Conservation (phyloP, 805 yeast genomes). For the Clavispora santaluciae region DNA sequence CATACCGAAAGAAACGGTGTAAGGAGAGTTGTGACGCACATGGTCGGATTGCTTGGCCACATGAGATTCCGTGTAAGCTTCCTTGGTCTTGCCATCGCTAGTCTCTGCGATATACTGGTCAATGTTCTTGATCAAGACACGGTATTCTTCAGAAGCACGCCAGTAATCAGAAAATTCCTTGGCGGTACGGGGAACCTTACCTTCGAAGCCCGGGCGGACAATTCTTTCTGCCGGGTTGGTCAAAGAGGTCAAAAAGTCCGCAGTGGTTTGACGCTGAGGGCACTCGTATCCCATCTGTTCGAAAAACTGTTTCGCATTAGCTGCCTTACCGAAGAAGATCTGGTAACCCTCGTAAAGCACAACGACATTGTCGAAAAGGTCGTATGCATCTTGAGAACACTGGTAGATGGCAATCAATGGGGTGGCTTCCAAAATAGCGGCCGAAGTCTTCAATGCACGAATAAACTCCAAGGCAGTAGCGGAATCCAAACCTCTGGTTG, state of each 20-base stretch:
- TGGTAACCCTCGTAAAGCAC: conserved; percentile 59
- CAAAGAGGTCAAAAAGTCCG: conserved; percentile 62
- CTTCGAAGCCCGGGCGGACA: conserved; percentile 43
- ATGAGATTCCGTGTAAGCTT: conserved; percentile 18
- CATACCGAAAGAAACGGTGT: conserved; percentile 29
- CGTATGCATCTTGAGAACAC: conserved; percentile 61
- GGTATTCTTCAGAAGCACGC: conserved; percentile 51
- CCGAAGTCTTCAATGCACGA: conserved; percentile 54
- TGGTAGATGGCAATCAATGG: conserved; percentile 65
- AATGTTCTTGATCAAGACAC: conserved; percentile 35
- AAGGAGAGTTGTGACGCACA: conserved; percentile 30
- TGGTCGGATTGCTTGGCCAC: conserved; percentile 37
- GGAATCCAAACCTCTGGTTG: conserved; percentile 67
- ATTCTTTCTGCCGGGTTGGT: conserved; percentile 63
- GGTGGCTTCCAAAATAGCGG: conserved; percentile 48
- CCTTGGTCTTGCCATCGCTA: conserved; percentile 8
- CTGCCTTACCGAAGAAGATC: conserved; percentile 53
- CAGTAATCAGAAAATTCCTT: conserved; percentile 57
- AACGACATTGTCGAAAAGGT: conserved; percentile 56
- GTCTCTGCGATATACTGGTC: conserved; percentile 32
- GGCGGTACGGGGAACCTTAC: conserved; percentile 50
- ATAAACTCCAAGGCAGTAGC: conserved; percentile 66
- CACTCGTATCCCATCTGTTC: conserved; percentile 58
- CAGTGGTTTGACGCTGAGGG: conserved; percentile 61
- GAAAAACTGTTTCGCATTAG: conserved; percentile 51